Conservation (phyloP, 2,329 filamentous ascomycete genomes). For the Neocatenulostroma microsporum region DNA sequence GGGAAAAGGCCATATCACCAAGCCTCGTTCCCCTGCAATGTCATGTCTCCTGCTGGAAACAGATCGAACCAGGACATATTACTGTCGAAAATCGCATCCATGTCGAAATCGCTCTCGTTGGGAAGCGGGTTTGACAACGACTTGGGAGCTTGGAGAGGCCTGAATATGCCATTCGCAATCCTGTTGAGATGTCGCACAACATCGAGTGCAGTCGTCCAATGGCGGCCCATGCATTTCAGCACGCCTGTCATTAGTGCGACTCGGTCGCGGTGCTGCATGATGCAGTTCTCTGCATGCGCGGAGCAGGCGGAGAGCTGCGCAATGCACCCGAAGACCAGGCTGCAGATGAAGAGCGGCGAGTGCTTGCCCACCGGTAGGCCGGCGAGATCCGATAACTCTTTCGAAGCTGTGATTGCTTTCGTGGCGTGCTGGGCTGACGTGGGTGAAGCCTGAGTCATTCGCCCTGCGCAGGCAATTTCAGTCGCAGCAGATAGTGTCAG, state of each 20-base stretch:
- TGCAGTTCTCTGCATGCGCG: constrained; percentile 49
- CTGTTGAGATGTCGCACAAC: constrained; percentile 67
- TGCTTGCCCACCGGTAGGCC: constrained; percentile 66
- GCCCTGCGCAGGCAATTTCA: constrained; percentile 32
- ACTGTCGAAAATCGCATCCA: constrained; percentile 9
- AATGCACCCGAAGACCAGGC: constrained; percentile 68
- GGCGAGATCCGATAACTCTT: constrained; percentile 66
- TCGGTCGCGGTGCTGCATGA: constrained; percentile 59
- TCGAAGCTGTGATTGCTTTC: constrained; percentile 72
- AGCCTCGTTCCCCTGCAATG: too few relatives aligned
- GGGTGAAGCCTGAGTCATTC: constrained; percentile 42
- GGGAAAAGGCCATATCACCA: too few relatives aligned
- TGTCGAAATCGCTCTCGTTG: constrained; percentile 12
- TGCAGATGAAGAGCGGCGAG: constrained; percentile 77
- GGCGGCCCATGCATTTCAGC: constrained; percentile 57
- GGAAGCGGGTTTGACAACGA: constrained; percentile 4
- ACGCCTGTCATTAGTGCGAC: constrained; percentile 70
- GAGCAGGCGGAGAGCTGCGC: constrained; percentile 76
- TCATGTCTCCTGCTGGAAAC: constrained; percentile 7
- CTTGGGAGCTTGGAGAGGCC: constrained; percentile 5
- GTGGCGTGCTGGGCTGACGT: constrained; percentile 53
- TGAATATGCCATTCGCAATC: constrained; percentile 59
- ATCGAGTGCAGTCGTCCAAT: constrained; percentile 64
- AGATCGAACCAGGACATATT: constrained; percentile 19
- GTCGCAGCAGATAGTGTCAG: constrained; percentile 48